phyloP scores from a whole-genome alignment of 2,329 filamentous ascomycete species.

The Tolypocladium amazonense region DNA sequence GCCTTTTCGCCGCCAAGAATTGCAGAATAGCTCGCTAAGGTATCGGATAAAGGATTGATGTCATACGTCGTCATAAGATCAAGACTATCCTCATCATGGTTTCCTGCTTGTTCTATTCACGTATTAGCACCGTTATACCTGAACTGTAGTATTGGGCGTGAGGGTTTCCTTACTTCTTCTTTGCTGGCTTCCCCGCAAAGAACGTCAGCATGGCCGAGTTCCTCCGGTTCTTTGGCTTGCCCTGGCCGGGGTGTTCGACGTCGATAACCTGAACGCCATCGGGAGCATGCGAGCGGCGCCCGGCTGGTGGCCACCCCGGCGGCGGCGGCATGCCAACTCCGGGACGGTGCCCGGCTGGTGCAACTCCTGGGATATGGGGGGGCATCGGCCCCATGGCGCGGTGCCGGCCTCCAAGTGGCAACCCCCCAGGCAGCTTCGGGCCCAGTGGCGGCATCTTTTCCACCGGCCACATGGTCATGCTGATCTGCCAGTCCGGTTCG shows the following conservation, averaged over 20 bases:
- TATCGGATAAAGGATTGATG: conserved; percentile 4
- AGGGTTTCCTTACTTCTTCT: conserved; percentile 10
- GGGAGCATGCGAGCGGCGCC: conserved; percentile 1
- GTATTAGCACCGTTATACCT: not conserved
- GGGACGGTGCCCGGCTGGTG: conserved; percentile 1
- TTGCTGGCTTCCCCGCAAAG: conserved; percentile 9
- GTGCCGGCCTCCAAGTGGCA: conserved; percentile 8
- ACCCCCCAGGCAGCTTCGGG: conserved; percentile 10
- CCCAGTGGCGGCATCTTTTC: conserved; percentile 26
- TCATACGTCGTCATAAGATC: conserved; percentile 4
- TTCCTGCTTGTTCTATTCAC: conserved; percentile 7
- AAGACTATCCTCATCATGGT: conserved; percentile 2
- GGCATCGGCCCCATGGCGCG: conserved; percentile 1
- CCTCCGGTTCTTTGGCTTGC: conserved; percentile 7
- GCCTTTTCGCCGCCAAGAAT: not conserved
- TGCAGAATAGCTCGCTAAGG: conserved; percentile 6
- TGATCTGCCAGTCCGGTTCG: conserved; percentile 54
- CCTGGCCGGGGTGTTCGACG: conserved; percentile 5
- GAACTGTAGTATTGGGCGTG: too few species aligned
- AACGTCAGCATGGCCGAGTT: conserved; percentile 8
- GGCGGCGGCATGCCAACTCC: conserved; percentile 4
- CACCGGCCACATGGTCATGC: conserved; percentile 50
- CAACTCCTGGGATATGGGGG: not conserved
- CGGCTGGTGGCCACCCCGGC: conserved; percentile 5
- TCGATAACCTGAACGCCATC: conserved; percentile 7